Evolutionary conservation across 2,329 filamentous ascomycete species (phyloP), one percentile per base, ranked within the genome.

Genomic region (Penicillium psychrosexuale): DNA sequence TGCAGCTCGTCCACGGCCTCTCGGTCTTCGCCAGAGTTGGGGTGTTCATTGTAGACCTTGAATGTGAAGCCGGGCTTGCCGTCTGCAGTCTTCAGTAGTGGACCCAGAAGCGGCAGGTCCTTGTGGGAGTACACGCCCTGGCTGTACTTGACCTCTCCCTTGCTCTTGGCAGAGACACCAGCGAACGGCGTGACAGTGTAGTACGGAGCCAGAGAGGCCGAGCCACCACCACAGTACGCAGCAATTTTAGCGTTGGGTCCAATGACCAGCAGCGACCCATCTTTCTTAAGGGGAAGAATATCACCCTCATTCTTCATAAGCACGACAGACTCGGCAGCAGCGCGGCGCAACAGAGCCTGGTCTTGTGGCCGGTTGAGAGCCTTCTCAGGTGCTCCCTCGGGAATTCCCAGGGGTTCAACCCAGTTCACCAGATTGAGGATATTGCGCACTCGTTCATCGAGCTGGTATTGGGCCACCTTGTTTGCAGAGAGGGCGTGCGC

Each of bases 291-390:
- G 0, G 89, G 89, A 1, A 92, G 76, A 0, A 86, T 69, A 13
- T 76, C 76, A 36, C 80, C 80, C 12, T 89, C 81, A 61, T 92
- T 92, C 74, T 91, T 90, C 46, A 91, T 75, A 12, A 92, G 77
- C 1, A 91, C 87, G 8, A 90, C 84, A 3, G 84, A 84, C 66
- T 91, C 86, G 5, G 84, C 82, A 17, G 86, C 87, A 24, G 88
- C 79, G 51, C 80, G 78, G 17, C 89, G 80, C 22, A 90, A 80
- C 43, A 91, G 75, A 15, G 79, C 80, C 5, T 85, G 81, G 36
- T 84, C 84, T 67, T 88, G 81, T 0, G 81, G 78, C 0, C 82
- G 87, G 65, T 90, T 77, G 8, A 78, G 74, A 0, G 75, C 78
- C 46, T 72, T 75, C 67, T 86, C 84, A 0, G 78, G 75, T 0